These are phyloP conservation scores for Heterobasidion irregulare DNA, from an alignment of 1,284 basidiomycete genomes.

Conservation along the genomic window DNA sequence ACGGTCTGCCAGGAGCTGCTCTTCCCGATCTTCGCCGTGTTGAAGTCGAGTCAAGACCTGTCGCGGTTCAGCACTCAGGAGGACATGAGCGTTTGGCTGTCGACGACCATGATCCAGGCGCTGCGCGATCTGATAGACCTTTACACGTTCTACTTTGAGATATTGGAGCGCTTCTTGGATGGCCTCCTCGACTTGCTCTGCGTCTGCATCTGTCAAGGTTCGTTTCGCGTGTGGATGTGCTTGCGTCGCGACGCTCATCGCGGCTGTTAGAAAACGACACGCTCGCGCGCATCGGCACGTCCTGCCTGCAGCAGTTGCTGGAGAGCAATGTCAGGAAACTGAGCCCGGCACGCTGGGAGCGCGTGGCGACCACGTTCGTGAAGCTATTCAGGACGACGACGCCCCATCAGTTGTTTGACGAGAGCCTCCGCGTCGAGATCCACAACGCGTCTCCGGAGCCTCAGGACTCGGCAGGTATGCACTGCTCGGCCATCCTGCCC, in stretches of 20 bases:
- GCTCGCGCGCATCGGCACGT: slow-evolving; percentile 94
- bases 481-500: slow-evolving; percentile 3
- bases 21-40: slow-evolving; percentile 97
- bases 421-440: slow-evolving; percentile 75
- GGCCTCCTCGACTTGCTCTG: slow-evolving; percentile 90
- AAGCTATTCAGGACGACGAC: slow-evolving; percentile 97
- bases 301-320: slow-evolving; percentile 93
- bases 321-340: slow-evolving; percentile 93
- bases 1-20: slow-evolving; percentile 94
- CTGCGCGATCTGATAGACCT: slow-evolving; percentile 93
- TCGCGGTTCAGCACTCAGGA: slow-evolving; percentile 94
- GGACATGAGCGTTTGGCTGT: slow-evolving; percentile 99
- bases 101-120: slow-evolving; percentile 98
- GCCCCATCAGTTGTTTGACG: slow-evolving; percentile 95
- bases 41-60: slow-evolving; percentile 86
- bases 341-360: slow-evolving; percentile 82
- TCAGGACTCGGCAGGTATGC: slow-evolving; percentile 43
- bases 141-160: slow-evolving; percentile 95
- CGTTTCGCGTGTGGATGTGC: slow-evolving; percentile 12
- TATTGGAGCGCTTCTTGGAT: slow-evolving; percentile 84
- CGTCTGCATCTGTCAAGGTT: slow-evolving; percentile 98
- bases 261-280: slow-evolving; percentile 85
- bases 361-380: slow-evolving; percentile 89
- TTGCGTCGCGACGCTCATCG: background rate
- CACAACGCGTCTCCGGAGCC: slow-evolving; percentile 51